Base-by-base conservation (phyloP, 306 rosid species). In the Vicia faba region DNA sequence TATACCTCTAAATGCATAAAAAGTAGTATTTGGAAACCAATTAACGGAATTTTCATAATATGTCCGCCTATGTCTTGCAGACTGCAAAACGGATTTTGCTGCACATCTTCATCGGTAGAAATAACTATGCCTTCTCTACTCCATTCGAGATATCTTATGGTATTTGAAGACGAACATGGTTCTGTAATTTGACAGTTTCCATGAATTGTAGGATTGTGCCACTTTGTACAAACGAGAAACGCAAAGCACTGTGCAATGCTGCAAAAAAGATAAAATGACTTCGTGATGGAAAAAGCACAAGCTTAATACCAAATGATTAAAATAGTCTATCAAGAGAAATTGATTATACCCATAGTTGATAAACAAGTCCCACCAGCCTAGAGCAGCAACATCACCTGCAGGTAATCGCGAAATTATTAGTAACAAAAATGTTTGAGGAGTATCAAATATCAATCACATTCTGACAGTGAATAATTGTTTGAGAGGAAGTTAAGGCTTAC, bases 301-400 rank as follows among this genome's bases (percentile, higher is more conserved):
- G n/a, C 60, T 43, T 25, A 40, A 44, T 26, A 19, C 58, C 31
- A 71, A 55, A 71, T 57, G 54, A 39, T 25, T 50, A 56, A 55
- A 13, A 38, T 54, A 73, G 67, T 55, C 31, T 35, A 59, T 49
- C 66, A 64, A 5, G 68, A 70, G 16, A 73, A 35, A 25, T n/a
- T 62, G 61, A 59, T 48, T 62, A 61, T 87, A 92, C 96, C 96
- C 85, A 6, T 64, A 92, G 86, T 86, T 92, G 61, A 92, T 92
- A 77, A 92, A 92, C 40, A 92, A 83, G 80, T 92, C 96, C 98
- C 98, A 92, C 98, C 98, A 92, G 75, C 91, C 96, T 45, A 92
- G 77, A 73, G 89, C 88, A 73, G 91, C 85, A 70, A 86, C 88
- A 82, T 87, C 92, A 65, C 98, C 98, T 92, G 89, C 74, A 78